phyloP scores from a whole-genome alignment of 441 rosid genomes.

The Omphalea diandra region DNA sequence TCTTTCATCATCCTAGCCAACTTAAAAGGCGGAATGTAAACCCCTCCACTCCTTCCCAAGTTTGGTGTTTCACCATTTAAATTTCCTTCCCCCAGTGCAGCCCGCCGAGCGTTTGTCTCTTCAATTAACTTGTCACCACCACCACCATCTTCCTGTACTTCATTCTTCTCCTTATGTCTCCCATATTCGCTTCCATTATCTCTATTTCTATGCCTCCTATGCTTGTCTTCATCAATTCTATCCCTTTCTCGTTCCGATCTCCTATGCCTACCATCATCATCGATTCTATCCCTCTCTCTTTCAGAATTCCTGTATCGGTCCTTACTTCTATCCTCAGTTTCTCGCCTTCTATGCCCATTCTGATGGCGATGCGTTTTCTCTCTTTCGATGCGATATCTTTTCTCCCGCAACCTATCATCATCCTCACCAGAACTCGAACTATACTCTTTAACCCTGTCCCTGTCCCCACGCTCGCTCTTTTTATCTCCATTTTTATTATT shows the following conservation, averaged over 20 bases:
- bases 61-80: conserved; percentile 31
- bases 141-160: conserved; percentile 13
- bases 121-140: conserved; percentile 32
- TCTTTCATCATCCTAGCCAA: conserved; percentile 90
- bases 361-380: conserved; percentile 36
- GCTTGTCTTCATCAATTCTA: conserved; percentile 23
- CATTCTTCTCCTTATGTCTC: conserved; percentile 18
- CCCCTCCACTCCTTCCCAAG: conserved; percentile 76
- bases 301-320: conserved; percentile 23
- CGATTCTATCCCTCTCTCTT: conserved; percentile 19
- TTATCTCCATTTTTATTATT: conserved; percentile 14
- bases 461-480: conserved; percentile 20
- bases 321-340: conserved; percentile 29
- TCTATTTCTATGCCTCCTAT: conserved; percentile 26
- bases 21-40: conserved; percentile 88
- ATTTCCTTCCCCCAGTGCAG: conserved; percentile 37
- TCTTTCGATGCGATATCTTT: conserved; percentile 17
- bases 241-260: conserved; percentile 29
- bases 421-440: conserved; percentile 33
- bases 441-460: conserved; percentile 18
- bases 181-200: conserved; percentile 23
- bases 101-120: conserved; percentile 31
- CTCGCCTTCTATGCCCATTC: conserved; percentile 33
- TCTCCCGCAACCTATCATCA: conserved; percentile 23
- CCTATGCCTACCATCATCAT: conserved; percentile 23